Evolutionary conservation across 768 basidiomycete species (phyloP), one percentile per base, ranked within the genome.

Genomic region (Multifurca ochricompacta): DNA sequence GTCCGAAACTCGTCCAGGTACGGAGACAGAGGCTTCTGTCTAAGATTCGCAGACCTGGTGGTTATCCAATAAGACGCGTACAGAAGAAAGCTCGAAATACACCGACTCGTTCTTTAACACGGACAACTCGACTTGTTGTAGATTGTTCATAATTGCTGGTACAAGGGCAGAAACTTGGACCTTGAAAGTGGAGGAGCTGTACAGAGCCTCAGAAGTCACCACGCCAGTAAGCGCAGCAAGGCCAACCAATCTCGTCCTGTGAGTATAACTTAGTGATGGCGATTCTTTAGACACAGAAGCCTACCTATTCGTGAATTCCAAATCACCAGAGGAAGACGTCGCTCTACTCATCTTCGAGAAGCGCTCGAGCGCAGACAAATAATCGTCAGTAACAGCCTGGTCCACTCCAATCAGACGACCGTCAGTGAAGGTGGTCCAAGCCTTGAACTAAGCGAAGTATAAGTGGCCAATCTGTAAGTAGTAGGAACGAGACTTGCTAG

Each of bases 401-500:
- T 95, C 92, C 11, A 84, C 80, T 25, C 87, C 89, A 58, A 94
- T 82, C 36, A 87, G 73, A 50, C 83, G 82, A 0, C 91, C 91
- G 61, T 94, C 86, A 19, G 93, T 91, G 61, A 84, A 96, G 14
- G 92, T 93, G 18, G 87, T 85, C 86, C 91, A 97, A 1, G 91
- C 85, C 3, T 85, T 88, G 63, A 95, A 91, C 87, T 93, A 62
- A n/a, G n/a, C 39, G n/a, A 62, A 28, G 18, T 13, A 34, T 45
- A n/a, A 53, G 34, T 44, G 21, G 18, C 34, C 19, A 42, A n/a
- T 11, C 19, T 6, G 7, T 55, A 6, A 23, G 1, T 40, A 19
- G n/a, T 40, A 2, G 53, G 18, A 19, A 36, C 13, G 25, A 25
- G 11, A 77, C 87, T 63, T 67, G 91, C 91, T 49, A 92, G 80